Percentiles rank a stretch among this genome's conserved stretches.
phyloP scores from a whole-genome alignment of 805 yeast genomes.

The Lipomyces chichibuensis region DNA sequence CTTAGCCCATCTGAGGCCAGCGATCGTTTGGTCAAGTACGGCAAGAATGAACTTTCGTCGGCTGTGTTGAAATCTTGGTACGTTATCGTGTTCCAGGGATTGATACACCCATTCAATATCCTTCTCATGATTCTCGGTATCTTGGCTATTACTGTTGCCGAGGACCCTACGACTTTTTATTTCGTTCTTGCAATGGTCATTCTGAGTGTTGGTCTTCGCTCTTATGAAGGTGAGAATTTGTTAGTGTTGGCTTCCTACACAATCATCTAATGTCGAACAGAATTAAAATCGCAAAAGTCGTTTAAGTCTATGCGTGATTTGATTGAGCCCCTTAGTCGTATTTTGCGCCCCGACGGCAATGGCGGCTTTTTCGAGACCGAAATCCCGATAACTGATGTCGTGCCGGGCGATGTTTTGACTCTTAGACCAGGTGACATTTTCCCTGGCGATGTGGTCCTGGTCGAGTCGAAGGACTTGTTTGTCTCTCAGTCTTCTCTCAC shows the following conservation, averaged over 20 bases:
- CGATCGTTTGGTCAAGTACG: slow-evolving; percentile 23
- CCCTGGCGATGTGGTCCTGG: slow-evolving; percentile 81
- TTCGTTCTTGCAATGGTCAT: slow-evolving; percentile 34
- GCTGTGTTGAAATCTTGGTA: slow-evolving; percentile 34
- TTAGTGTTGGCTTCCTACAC: background rate
- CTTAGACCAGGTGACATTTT: slow-evolving; percentile 93
- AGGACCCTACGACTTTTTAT: slow-evolving; percentile 34
- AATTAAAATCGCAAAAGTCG: slow-evolving; percentile 33
- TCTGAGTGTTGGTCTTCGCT: slow-evolving; percentile 33
- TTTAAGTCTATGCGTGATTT: slow-evolving; percentile 35
- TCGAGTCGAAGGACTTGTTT: slow-evolving; percentile 70
- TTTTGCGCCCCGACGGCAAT: slow-evolving; percentile 29
- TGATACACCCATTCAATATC: slow-evolving; percentile 34
- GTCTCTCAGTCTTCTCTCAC: slow-evolving; percentile 92
- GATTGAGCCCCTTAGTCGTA: slow-evolving; percentile 30
- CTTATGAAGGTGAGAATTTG: slow-evolving; percentile 27
- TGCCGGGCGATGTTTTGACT: slow-evolving; percentile 84
- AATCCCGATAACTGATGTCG: slow-evolving; percentile 70
- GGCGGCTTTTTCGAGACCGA: slow-evolving; percentile 29
- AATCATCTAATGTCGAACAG: slow-evolving; percentile 4
- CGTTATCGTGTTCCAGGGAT: slow-evolving; percentile 26
- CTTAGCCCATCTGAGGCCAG: slow-evolving; percentile 24
- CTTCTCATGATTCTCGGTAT: slow-evolving; percentile 33
- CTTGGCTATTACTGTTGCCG: slow-evolving; percentile 34
- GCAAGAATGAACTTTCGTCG: slow-evolving; percentile 31